Evolutionary conservation across 1,284 basidiomycete genomes (phyloP), one percentile per base, ranked within the genome.

Genomic region (Xerocomus nothofagi): DNA sequence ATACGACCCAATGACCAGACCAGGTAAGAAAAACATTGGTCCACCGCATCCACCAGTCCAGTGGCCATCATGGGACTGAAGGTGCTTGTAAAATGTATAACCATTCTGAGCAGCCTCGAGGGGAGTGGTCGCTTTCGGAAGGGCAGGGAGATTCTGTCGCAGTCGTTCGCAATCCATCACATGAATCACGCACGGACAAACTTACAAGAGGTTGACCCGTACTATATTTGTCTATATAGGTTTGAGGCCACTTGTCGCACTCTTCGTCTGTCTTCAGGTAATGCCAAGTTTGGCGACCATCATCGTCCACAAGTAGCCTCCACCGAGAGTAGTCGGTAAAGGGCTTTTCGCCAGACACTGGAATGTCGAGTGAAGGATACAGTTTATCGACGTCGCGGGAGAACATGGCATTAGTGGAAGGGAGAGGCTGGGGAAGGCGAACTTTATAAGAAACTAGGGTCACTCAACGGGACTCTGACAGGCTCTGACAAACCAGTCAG

Each of bases 31-130:
- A 71, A 98, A 98, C 82, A 98, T 89, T 9, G 95, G 95, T 0
- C 95, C 93, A 26, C 90, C 89, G 62, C 93, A 95, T 67, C 93
- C 91, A 24, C 88, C 88, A 34, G 91, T 75, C 88, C 93, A 99
- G 69, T 99, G 97, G 0, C 97, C 97, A 60, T 98, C 96, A 39
- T 84, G 76, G 17, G 88, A 83, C 68, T 99, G 97, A 6, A 99
- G 76, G 57, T 88, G 76, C 66, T n/a, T n/a, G n/a, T n/a, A n/a
- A n/a, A n/a, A n/a, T n/a, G n/a, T n/a, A n/a, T n/a, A n/a, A n/a
- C n/a, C 93, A 58, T 94, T 96, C 37, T 80, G 76, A 4, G 94
- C 93, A 1, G 91, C 88, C 41, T 91, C 84, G 20, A 88, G 71
- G 1, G 89, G 76, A 43, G 81, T 81, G 51, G 76, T 80, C 1